Evolutionary conservation across 495 filamentous ascomycete genomes (phyloP).

Genomic region (Antarctomyces pellizariae): DNA sequence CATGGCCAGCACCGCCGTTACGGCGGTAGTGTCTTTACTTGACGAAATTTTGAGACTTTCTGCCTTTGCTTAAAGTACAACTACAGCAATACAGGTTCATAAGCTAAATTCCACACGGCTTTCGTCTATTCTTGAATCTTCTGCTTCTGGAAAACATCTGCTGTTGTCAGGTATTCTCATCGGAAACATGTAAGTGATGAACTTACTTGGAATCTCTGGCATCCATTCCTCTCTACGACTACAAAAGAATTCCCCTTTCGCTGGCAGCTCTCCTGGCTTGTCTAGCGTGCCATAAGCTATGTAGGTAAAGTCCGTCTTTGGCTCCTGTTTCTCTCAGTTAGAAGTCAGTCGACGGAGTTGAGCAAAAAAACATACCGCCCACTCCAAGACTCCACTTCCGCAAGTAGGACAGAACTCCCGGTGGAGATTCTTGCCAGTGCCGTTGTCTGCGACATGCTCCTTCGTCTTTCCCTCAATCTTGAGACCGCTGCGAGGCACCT

Average conservation of each 20-base stretch:
- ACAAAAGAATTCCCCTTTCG: slow-evolving; percentile 52
- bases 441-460: slow-evolving; percentile 32
- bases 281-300: slow-evolving; percentile 42
- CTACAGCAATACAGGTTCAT: too few relatives aligned
- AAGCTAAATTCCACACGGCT: too few relatives aligned
- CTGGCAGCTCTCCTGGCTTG: slow-evolving; percentile 31
- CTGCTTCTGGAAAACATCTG: too few relatives aligned
- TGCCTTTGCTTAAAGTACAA: too few relatives aligned
- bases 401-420: slow-evolving; percentile 42
- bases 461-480: slow-evolving; percentile 19
- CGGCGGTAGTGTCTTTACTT: too few relatives aligned
- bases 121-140: too few relatives aligned
- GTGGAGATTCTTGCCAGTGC: slow-evolving; percentile 25
- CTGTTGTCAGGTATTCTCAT: too few relatives aligned
- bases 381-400: slow-evolving; percentile 38
- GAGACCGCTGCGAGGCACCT: slow-evolving; percentile 26
- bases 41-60: too few relatives aligned
- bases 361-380: slow-evolving; percentile 23
- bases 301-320: slow-evolving; percentile 34
- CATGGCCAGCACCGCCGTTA: too few relatives aligned
- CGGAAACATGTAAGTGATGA: background rate
- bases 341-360: slow-evolving; percentile 3
- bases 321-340: slow-evolving; percentile 20
- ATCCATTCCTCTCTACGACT: slow-evolving; percentile 32
- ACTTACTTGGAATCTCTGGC: slow-evolving; percentile 33